Conservation (phyloP, 129 eudicot genomes). For the Gnaphalium uliginosum region DNA sequence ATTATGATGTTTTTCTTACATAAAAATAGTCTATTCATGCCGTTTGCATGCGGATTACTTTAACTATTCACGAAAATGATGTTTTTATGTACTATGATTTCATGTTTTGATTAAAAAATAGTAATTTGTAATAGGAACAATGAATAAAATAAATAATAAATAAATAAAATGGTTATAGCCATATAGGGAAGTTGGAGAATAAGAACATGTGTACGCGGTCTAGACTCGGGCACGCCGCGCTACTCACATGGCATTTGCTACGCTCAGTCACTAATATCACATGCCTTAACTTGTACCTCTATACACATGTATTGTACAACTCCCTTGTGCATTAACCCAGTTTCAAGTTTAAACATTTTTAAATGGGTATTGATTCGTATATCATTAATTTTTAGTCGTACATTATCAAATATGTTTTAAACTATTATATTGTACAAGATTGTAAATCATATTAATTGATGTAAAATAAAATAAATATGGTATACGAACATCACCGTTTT, state of each 20-base stretch:
- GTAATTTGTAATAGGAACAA: too few species aligned
- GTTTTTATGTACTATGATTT: neutral
- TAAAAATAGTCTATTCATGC: slow-evolving; percentile 16
- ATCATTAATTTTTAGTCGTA: too few species aligned
- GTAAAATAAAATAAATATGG: too few species aligned
- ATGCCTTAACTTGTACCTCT: neutral
- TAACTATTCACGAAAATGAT: slow-evolving; percentile 8
- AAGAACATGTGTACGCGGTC: slow-evolving; percentile 22
- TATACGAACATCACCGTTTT: neutral
- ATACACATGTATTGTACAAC: neutral
- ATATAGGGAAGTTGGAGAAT: too few species aligned
- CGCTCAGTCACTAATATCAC: neutral
- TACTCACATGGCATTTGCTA: slow-evolving; percentile 23
- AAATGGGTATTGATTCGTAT: too few species aligned
- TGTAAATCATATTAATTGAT: too few species aligned
- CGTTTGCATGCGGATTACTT: slow-evolving; percentile 9
- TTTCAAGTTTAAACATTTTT: too few species aligned
- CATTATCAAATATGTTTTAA: too few species aligned
- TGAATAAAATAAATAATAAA: too few species aligned
- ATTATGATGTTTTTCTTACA: neutral
- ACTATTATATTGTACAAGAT: too few species aligned
- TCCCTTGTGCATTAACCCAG: neutral
- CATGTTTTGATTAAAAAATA: too few species aligned
- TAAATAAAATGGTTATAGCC: neutral
- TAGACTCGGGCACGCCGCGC: slow-evolving; percentile 23